Evolutionary conservation across 495 filamentous ascomycete genomes (phyloP).

Genomic region (Penicillium flavigenum): DNA sequence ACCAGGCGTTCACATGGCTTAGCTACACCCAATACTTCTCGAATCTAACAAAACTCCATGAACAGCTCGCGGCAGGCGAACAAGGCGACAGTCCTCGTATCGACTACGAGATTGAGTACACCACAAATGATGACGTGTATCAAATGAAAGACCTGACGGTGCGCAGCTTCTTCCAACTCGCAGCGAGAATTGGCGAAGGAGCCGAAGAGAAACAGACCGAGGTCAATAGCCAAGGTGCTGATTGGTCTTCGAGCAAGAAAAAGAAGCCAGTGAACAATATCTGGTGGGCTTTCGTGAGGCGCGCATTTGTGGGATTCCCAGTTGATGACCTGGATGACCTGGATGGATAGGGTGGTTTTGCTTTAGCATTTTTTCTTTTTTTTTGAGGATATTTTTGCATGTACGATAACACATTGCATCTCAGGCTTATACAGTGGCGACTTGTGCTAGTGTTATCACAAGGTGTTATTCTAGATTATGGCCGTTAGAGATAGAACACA

Average conservation of each 20-base stretch:
- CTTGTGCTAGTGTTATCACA: not conserved
- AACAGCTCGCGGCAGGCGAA: slow-evolving; percentile 42
- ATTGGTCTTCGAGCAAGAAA: slow-evolving; percentile 35
- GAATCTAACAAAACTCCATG: slow-evolving; percentile 87
- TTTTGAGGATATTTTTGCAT: slow-evolving; percentile 12
- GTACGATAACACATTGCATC: slow-evolving; percentile 1
- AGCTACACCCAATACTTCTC: slow-evolving; percentile 89
- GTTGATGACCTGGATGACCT: slow-evolving; percentile 63
- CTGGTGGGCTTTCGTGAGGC: slow-evolving; percentile 74
- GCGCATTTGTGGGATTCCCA: slow-evolving; percentile 79
- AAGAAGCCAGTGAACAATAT: slow-evolving; percentile 49
- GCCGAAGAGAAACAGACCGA: slow-evolving; percentile 17
- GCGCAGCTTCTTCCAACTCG: slow-evolving; percentile 73
- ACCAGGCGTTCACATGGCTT: slow-evolving; percentile 72
- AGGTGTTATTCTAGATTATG: slow-evolving; percentile 1
- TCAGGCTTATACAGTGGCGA: not conserved
- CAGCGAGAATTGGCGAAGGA: slow-evolving; percentile 66
- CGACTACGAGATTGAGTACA: slow-evolving; percentile 84
- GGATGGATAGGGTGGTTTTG: slow-evolving; percentile 18
- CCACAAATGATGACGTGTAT: slow-evolving; percentile 70
- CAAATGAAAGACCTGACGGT: slow-evolving; percentile 83
- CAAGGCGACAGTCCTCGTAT: slow-evolving; percentile 59
- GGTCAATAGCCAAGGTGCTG: slow-evolving; percentile 13
- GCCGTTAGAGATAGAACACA: not conserved
- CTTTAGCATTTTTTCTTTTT: slow-evolving; percentile 11